These are phyloP conservation scores for Chlorella sp. DNA, from an alignment of 139 green algal genomes.

Conservation along the genomic window DNA sequence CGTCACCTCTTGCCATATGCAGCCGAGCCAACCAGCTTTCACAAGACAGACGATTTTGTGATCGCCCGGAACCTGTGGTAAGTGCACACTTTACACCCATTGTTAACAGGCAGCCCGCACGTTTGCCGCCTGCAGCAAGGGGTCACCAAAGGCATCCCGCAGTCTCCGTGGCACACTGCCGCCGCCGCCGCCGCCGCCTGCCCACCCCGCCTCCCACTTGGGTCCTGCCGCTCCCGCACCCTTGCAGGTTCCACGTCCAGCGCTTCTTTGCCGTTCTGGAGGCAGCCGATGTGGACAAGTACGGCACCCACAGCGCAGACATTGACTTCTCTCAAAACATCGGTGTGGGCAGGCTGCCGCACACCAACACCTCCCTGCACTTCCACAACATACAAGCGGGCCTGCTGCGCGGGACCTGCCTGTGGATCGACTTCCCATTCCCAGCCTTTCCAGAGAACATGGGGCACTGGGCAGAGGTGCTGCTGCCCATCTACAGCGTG, in stretches of 20 bases:
- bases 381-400: conserved; percentile 21
- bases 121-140: not conserved
- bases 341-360: conserved; percentile 18
- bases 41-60: conserved; percentile 8
- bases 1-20: not conserved
- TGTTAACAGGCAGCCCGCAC: not conserved
- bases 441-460: conserved; percentile 73
- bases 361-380: not conserved
- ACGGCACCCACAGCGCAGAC: conserved; percentile 2
- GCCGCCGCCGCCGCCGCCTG: not conserved
- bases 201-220: no score
- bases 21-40: conserved; percentile 14
- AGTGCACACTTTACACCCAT: not conserved
- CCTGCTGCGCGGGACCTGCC: conserved; percentile 64
- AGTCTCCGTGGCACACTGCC: not conserved
- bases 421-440: conserved; percentile 81
- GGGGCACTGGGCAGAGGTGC: conserved; percentile 81
- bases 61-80: conserved; percentile 31
- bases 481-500: conserved; percentile 65
- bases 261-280: conserved; percentile 34
- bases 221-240: not conserved
- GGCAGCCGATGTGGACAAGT: not conserved
- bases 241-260: conserved; percentile 28
- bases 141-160: not conserved
- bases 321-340: conserved; percentile 36